Conservation (phyloP, 2,329 filamentous ascomycete genomes). For the Didymella pinodella region DNA sequence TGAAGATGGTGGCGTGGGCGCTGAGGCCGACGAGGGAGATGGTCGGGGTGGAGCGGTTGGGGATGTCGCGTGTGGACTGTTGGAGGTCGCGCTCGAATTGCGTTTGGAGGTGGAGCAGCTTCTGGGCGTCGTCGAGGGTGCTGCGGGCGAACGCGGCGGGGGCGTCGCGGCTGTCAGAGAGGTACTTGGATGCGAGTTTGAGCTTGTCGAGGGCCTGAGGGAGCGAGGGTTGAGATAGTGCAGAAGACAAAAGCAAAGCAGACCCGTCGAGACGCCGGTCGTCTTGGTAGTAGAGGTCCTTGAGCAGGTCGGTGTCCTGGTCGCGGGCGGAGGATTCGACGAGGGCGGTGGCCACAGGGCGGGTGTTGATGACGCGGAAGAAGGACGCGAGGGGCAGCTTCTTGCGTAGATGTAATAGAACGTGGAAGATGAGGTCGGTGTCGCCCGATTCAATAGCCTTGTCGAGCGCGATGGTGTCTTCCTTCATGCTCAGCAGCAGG, state of each 20-base stretch:
- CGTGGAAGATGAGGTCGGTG: slow-evolving; percentile 89
- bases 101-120: slow-evolving; percentile 85
- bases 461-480: slow-evolving; percentile 92
- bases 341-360: slow-evolving; percentile 85
- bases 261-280: slow-evolving; percentile 89
- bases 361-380: slow-evolving; percentile 87
- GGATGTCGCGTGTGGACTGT: slow-evolving; percentile 56
- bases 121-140: slow-evolving; percentile 79
- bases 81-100: slow-evolving; percentile 80
- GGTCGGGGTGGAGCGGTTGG: slow-evolving; percentile 18
- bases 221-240: slow-evolving; percentile 74
- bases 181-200: slow-evolving; percentile 80
- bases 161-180: slow-evolving; percentile 83
- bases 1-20: slow-evolving; percentile 91
- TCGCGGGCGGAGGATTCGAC: slow-evolving; percentile 84
- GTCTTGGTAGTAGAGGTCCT: slow-evolving; percentile 97
- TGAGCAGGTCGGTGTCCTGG: slow-evolving; percentile 82
- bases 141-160: slow-evolving; percentile 73
- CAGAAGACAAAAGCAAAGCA: slow-evolving; percentile 85
- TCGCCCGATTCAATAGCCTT: slow-evolving; percentile 97
- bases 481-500: slow-evolving; percentile 90
- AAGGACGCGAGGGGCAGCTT: slow-evolving; percentile 90
- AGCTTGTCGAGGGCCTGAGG: slow-evolving; percentile 83
- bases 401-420: slow-evolving; percentile 85
- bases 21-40: slow-evolving; percentile 80